Conservation (phyloP, 75 land plant species). For the Larix kaempferi region DNA sequence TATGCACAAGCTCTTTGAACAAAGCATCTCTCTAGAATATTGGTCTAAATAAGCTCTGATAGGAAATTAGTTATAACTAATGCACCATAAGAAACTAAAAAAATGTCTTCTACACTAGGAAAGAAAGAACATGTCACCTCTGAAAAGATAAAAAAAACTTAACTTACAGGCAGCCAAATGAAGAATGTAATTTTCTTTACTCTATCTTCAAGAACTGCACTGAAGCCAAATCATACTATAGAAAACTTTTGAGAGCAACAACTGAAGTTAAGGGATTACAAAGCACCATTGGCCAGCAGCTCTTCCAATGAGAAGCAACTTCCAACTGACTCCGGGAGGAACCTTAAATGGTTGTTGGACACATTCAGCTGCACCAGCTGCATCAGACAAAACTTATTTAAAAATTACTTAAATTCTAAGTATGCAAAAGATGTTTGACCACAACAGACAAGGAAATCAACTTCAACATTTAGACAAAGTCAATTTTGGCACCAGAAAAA, state of each 20-base stretch:
- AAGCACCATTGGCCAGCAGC: constrained; percentile 80
- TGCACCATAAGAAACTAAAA: background rate
- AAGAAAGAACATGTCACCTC: background rate
- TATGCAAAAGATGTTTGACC: background rate
- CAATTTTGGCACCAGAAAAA: background rate
- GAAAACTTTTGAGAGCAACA: background rate
- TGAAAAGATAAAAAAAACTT: background rate
- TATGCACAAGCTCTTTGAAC: background rate
- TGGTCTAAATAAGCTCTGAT: background rate
- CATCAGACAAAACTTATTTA: constrained; percentile 12
- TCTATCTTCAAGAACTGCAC: background rate
- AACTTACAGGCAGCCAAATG: background rate
- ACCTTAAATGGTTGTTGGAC: constrained; percentile 62
- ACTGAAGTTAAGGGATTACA: background rate
- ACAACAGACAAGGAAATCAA: background rate
- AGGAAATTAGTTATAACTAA: background rate
- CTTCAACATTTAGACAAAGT: too few relatives aligned
- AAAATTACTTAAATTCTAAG: background rate
- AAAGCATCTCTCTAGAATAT: background rate
- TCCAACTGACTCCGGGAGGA: constrained; percentile 86
- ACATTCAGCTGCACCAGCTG: constrained; percentile 80
- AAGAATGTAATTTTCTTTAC: background rate
- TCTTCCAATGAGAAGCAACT: constrained; percentile 92
- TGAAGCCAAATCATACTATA: background rate
- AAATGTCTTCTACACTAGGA: background rate